Evolutionary conservation across 2,329 filamentous ascomycete species (phyloP).

Genomic region (Fusarium siculi): DNA sequence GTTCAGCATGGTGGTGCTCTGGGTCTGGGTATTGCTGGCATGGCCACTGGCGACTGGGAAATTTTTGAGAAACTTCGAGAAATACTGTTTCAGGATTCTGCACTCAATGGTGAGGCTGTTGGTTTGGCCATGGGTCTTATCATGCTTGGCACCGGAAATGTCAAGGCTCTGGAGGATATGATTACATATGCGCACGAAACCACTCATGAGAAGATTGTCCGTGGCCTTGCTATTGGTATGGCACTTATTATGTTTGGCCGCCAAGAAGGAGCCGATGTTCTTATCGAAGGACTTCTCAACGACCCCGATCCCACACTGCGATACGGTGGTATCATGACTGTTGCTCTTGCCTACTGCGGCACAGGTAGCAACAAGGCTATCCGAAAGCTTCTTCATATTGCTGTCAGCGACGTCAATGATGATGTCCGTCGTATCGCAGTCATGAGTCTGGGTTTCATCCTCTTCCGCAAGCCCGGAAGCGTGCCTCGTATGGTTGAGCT

Average conservation of each 20-base stretch:
- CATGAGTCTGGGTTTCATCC: conserved; percentile 97
- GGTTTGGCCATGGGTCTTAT: conserved; percentile 96
- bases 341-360: conserved; percentile 95
- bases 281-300: conserved; percentile 92
- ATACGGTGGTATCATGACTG: conserved; percentile 99
- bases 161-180: conserved; percentile 94
- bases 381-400: conserved; percentile 91
- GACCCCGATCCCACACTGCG: conserved; percentile 93
- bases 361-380: conserved; percentile 99
- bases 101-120: conserved; percentile 95
- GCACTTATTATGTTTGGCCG: conserved; percentile 97
- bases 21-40: conserved; percentile 94
- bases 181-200: conserved; percentile 98
- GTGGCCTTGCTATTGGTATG: conserved; percentile 95
- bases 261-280: conserved; percentile 92
- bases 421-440: conserved; percentile 96
- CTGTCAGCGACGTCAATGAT: conserved; percentile 97
- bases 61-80: conserved; percentile 92
- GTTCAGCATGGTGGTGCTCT: conserved; percentile 97
- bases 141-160: conserved; percentile 98
- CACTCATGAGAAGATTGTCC: conserved; percentile 98
- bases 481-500: conserved; percentile 99
- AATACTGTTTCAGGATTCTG: conserved; percentile 92
- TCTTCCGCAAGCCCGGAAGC: conserved; percentile 96
- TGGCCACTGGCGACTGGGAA: conserved; percentile 91